phyloP scores from a whole-genome alignment of 75 land plant species.

The Azolla pinnata region DNA sequence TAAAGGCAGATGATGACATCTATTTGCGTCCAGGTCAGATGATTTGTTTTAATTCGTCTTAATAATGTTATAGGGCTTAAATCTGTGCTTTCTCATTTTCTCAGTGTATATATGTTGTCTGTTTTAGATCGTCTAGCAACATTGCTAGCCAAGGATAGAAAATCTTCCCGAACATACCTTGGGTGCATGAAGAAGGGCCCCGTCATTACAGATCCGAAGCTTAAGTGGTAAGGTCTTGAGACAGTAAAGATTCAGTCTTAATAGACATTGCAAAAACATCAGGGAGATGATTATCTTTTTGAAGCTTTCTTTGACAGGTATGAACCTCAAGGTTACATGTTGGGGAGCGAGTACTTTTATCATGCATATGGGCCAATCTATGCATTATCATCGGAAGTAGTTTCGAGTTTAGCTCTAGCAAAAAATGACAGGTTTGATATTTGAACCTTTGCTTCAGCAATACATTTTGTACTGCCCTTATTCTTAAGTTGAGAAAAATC shows the following conservation, averaged over 20 bases:
- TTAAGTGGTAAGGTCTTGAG: slow-evolving; percentile 77
- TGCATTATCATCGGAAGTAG: slow-evolving; percentile 76
- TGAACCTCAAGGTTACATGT: slow-evolving; percentile 51
- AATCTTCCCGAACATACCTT: slow-evolving; percentile 46
- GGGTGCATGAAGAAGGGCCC: slow-evolving; percentile 95
- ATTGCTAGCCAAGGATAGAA: slow-evolving; percentile 60
- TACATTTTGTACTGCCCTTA: not conserved
- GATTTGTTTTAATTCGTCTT: slow-evolving; percentile 4
- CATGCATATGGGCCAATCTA: slow-evolving; percentile 91
- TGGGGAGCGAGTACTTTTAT: slow-evolving; percentile 72
- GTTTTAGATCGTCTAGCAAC: slow-evolving; percentile 59
- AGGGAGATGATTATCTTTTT: not conserved
- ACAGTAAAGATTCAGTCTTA: no score
- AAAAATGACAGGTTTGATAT: slow-evolving; percentile 55
- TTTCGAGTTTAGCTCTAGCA: slow-evolving; percentile 44
- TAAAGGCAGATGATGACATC: slow-evolving; percentile 87
- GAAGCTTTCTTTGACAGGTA: slow-evolving; percentile 35
- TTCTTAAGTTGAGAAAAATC: no score
- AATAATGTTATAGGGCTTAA: not conserved
- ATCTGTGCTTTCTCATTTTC: not conserved
- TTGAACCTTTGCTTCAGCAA: not conserved
- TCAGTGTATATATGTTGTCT: not conserved
- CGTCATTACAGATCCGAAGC: slow-evolving; percentile 59
- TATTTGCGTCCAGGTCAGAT: slow-evolving; percentile 67
- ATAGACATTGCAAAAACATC: no score